phyloP scores from a whole-genome alignment of 495 filamentous ascomycete genomes.

The Hypomontagnella monticulosa region DNA sequence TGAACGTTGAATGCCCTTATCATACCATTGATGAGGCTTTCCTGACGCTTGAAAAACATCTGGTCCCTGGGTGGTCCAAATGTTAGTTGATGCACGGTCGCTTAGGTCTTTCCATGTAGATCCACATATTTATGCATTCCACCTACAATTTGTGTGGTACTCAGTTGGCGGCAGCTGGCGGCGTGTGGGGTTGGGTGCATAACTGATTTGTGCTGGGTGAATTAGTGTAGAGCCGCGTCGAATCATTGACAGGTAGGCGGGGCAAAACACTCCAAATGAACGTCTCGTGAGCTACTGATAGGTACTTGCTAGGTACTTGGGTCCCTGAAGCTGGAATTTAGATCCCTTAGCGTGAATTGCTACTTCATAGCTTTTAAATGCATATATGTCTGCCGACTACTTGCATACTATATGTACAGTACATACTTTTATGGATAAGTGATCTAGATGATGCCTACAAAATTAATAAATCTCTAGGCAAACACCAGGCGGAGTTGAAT shows the following conservation, averaged over 20 bases:
- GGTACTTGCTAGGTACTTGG: neutral
- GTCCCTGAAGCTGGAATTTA: neutral
- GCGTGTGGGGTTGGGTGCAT: constrained; percentile 20
- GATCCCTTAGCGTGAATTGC: too few relatives aligned
- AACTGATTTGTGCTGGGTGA: constrained; percentile 32
- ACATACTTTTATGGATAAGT: too few relatives aligned
- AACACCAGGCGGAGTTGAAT: too few relatives aligned
- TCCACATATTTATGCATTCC: constrained; percentile 21
- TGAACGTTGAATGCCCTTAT: neutral
- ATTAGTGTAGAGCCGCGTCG: constrained; percentile 29
- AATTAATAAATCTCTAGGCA: too few relatives aligned
- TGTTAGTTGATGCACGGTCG: constrained; percentile 12
- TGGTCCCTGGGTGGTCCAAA: constrained; percentile 3
- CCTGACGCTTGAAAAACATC: constrained; percentile 6
- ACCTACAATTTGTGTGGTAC: constrained; percentile 21
- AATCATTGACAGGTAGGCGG: constrained; percentile 36
- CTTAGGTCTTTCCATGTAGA: neutral
- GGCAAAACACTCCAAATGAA: constrained; percentile 15
- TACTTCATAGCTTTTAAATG: neutral
- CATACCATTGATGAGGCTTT: neutral
- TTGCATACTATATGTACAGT: too few relatives aligned
- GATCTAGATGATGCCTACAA: too few relatives aligned
- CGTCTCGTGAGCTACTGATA: constrained; percentile 32
- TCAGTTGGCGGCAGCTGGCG: constrained; percentile 19
- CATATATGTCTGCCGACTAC: neutral